Conservation (phyloP, 352 stramenopile species). For the Blastocystis sp. region DNA sequence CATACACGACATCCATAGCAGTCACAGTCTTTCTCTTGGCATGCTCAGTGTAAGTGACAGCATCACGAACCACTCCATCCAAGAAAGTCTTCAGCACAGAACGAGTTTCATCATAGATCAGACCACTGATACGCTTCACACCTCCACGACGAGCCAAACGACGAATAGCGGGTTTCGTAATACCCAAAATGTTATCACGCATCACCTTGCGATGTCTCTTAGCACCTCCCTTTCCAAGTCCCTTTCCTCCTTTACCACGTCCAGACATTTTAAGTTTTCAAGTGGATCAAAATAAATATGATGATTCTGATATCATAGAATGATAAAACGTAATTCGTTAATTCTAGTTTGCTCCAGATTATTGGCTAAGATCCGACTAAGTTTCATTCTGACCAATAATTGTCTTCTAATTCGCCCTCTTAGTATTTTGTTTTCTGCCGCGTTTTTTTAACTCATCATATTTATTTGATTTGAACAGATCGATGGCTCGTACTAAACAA, state of each 20-base stretch:
- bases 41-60: conserved; percentile 88
- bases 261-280: conserved; percentile 70
- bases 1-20: conserved; percentile 94
- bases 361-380: neutral
- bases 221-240: conserved; percentile 85
- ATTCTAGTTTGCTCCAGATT: neutral
- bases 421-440: conserved; percentile 64
- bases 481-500: conserved; percentile 84
- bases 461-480: neutral
- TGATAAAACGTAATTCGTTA: neutral
- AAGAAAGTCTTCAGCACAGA: conserved; percentile 84
- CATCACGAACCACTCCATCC: conserved; percentile 92
- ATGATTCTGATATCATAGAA: no score
- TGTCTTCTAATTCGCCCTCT: neutral
- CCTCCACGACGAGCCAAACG: conserved; percentile 67
- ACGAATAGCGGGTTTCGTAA: conserved; percentile 83
- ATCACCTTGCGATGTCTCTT: conserved; percentile 92
- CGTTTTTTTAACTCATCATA: conserved; percentile 68
- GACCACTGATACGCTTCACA: conserved; percentile 68
- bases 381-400: neutral
- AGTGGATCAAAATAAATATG: neutral
- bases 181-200: conserved; percentile 92
- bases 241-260: conserved; percentile 86
- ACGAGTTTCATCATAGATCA: conserved; percentile 73
- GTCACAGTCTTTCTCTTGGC: conserved; percentile 89